A percentile compares a stretch with the other conserved stretches of the same genome.
These are phyloP conservation scores for Sporobolomyces phaffii DNA, from an alignment of 768 basidiomycete genomes.

Conservation along the genomic window DNA sequence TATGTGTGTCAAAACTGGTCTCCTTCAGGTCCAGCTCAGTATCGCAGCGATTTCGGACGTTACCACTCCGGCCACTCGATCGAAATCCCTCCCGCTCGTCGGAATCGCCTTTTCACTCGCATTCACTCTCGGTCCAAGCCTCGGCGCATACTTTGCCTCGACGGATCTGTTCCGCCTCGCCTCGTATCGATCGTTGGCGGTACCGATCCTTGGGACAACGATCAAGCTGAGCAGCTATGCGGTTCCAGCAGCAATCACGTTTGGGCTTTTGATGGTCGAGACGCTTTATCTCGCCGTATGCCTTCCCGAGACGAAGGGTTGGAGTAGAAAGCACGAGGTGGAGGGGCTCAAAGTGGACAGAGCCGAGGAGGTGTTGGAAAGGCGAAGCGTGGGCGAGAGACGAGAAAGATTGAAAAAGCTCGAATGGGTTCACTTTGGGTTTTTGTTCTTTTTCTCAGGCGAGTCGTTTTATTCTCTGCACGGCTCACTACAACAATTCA, in stretches of 20 bases:
- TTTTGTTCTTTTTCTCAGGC: constrained; percentile 79
- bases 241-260: constrained; percentile 74
- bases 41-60: constrained; percentile 93
- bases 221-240: constrained; percentile 75
- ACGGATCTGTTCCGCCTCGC: constrained; percentile 42
- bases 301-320: constrained; percentile 80
- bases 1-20: background rate
- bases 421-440: constrained; percentile 67
- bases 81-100: constrained; percentile 79
- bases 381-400: constrained; percentile 21
- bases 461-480: constrained; percentile 29
- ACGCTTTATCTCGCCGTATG: constrained; percentile 67
- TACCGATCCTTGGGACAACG: constrained; percentile 47
- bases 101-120: constrained; percentile 95
- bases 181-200: background rate
- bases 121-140: constrained; percentile 77
- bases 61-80: constrained; percentile 65
- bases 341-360: constrained; percentile 5
- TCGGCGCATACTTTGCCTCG: constrained; percentile 95
- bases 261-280: constrained; percentile 70
- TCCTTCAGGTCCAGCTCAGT: constrained; percentile 62
- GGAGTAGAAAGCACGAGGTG: background rate
- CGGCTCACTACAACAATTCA: no score
- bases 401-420: constrained; percentile 48
- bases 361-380: background rate